Evolutionary conservation across 371 early-diverging fungal species (phyloP).

Genomic region (Mortierella sp.): DNA sequence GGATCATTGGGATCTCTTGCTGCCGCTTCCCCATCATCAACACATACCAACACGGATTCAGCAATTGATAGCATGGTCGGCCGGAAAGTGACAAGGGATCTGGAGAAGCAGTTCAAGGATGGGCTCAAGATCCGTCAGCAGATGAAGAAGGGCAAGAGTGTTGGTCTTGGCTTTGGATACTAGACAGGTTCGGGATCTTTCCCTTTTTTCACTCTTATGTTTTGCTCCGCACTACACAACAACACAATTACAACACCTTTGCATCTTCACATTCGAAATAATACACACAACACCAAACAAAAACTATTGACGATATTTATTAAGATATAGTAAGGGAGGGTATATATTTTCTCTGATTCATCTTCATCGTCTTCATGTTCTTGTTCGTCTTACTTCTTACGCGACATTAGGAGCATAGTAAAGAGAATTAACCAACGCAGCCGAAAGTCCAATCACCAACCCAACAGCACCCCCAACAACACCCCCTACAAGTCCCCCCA

Average conservation of each 20-base stretch:
- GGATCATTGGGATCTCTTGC: slow-evolving; percentile 43
- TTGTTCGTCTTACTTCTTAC: not conserved
- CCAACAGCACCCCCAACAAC: slow-evolving; percentile 23
- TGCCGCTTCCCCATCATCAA: slow-evolving; percentile 24
- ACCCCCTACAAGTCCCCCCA: slow-evolving; percentile 17
- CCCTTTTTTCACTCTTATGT: not conserved
- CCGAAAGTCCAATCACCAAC: slow-evolving; percentile 4
- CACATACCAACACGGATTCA: slow-evolving; percentile 51
- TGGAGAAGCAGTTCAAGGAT: slow-evolving; percentile 65
- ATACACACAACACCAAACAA: no score
- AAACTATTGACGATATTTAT: no score
- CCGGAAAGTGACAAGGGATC: slow-evolving; percentile 57
- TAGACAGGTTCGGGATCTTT: not conserved
- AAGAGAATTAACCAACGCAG: not conserved
- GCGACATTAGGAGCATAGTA: slow-evolving; percentile 7
- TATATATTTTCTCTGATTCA: no score
- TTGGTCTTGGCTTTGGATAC: slow-evolving; percentile 61
- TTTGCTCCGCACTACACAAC: not conserved
- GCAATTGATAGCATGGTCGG: slow-evolving; percentile 60
- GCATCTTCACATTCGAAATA: not conserved
- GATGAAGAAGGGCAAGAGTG: slow-evolving; percentile 59
- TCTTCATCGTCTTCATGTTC: not conserved
- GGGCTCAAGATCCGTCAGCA: slow-evolving; percentile 62
- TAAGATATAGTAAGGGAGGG: no score
- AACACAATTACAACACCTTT: not conserved